phyloP scores from a whole-genome alignment of 495 filamentous ascomycete genomes.

The Xylaria curta region DNA sequence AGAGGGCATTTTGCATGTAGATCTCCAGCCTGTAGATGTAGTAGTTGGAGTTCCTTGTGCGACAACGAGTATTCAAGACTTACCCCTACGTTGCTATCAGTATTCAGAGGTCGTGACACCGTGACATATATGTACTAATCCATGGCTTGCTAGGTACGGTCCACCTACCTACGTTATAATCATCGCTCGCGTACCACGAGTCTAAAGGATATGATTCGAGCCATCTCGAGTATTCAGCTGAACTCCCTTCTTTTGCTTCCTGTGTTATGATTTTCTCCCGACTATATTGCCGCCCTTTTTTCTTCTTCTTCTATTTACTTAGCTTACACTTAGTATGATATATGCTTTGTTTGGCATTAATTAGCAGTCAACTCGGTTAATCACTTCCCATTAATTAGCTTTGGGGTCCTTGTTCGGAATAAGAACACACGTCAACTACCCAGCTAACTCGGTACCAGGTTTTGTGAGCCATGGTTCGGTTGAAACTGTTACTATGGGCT shows the following conservation, averaged over 20 bases:
- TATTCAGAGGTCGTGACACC: too few species aligned
- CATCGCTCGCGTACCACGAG: constrained; percentile 2
- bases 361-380: neutral
- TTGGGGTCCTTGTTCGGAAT: neutral
- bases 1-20: too few species aligned
- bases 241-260: neutral
- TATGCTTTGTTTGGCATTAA: neutral
- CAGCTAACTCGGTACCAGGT: neutral
- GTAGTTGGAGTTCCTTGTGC: too few species aligned
- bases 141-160: neutral
- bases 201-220: neutral
- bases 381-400: neutral
- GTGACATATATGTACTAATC: neutral
- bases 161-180: neutral
- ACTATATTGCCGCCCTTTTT: neutral
- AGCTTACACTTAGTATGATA: neutral
- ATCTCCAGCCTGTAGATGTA: too few species aligned
- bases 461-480: neutral
- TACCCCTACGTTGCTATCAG: too few species aligned
- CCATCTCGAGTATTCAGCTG: neutral
- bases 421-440: neutral
- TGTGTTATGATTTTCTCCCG: neutral
- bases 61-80: too few species aligned
- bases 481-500: neutral
- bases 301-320: neutral